Conservation (phyloP, 805 yeast genomes). For the Starmerella asiatica region DNA sequence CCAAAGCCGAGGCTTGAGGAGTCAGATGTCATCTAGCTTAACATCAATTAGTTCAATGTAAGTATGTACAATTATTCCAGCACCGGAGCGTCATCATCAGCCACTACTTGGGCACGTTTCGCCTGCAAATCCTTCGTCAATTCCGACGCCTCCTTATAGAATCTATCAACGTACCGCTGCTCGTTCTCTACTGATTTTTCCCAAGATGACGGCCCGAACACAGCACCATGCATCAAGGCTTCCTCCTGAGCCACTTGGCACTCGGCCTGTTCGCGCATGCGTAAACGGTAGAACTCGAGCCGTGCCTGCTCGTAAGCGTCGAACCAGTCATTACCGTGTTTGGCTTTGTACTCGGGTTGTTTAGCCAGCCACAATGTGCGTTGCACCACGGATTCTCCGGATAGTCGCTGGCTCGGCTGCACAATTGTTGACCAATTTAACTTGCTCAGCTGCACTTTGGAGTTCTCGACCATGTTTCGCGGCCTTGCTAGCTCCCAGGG, state of each 20-base stretch:
- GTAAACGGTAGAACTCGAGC: conserved; percentile 71
- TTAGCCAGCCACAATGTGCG: conserved; percentile 47
- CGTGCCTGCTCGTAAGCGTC: conserved; percentile 79
- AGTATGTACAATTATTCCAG: no score
- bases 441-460: conserved; percentile 13
- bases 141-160: conserved; percentile 59
- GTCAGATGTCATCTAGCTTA: no score
- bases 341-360: conserved; percentile 21
- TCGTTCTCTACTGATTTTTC: conserved; percentile 61
- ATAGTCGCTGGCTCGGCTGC: conserved; percentile 61
- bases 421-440: conserved; percentile 65
- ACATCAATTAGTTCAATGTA: no score
- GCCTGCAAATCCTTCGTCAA: conserved; percentile 35
- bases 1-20: no score
- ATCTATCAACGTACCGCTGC: conserved; percentile 52
- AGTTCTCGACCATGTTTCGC: conserved; percentile 63
- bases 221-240: conserved; percentile 71
- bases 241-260: conserved; percentile 66
- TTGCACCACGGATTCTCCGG: conserved; percentile 81
- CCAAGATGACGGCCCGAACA: conserved; percentile 46
- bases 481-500: conserved; percentile 98
- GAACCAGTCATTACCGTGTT: conserved; percentile 24
- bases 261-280: conserved; percentile 73
- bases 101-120: conserved; percentile 21
- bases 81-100: conserved; percentile 19